Conservation (phyloP, 495 filamentous ascomycete species). For the Mytilinidion resinicola region DNA sequence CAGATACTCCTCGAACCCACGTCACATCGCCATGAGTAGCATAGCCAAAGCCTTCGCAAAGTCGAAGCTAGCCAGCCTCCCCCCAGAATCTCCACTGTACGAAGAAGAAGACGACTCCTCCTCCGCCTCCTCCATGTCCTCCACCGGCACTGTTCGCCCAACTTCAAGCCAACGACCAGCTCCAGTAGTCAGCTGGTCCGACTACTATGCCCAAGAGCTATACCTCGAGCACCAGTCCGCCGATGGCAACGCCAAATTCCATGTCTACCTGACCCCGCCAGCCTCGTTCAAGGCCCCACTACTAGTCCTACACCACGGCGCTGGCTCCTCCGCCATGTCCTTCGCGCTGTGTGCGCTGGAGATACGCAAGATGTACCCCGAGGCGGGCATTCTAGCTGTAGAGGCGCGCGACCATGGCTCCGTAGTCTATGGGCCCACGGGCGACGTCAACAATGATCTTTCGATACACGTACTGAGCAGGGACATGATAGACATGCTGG, state of each 20-base stretch:
- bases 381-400: slow-evolving; percentile 73
- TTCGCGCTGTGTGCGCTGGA: slow-evolving; percentile 75
- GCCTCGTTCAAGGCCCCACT: slow-evolving; percentile 57
- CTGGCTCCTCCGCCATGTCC: slow-evolving; percentile 80
- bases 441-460: slow-evolving; percentile 28
- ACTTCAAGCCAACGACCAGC: slow-evolving; percentile 56
- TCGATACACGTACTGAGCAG: slow-evolving; percentile 54
- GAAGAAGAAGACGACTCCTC: slow-evolving; percentile 62
- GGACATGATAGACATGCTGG: slow-evolving; percentile 67
- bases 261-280: slow-evolving; percentile 77
- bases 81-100: slow-evolving; percentile 48
- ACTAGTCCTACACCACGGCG: slow-evolving; percentile 85
- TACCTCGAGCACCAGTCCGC: slow-evolving; percentile 51
- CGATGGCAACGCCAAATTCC: slow-evolving; percentile 54
- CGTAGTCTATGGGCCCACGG: slow-evolving; percentile 44
- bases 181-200: slow-evolving; percentile 64
- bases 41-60: slow-evolving; percentile 80
- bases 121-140: slow-evolving; percentile 70
- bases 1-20: background rate
- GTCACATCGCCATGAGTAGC: slow-evolving; percentile 61
- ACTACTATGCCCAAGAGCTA: slow-evolving; percentile 82
- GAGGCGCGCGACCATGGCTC: slow-evolving; percentile 86
- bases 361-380: slow-evolving; percentile 69
- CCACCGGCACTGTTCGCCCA: slow-evolving; percentile 81
- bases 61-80: slow-evolving; percentile 62